A percentile compares a stretch with the other conserved stretches of the same genome.
Conservation (phyloP, 2,329 filamentous ascomycete species). For the Grosmannia clavigera region DNA sequence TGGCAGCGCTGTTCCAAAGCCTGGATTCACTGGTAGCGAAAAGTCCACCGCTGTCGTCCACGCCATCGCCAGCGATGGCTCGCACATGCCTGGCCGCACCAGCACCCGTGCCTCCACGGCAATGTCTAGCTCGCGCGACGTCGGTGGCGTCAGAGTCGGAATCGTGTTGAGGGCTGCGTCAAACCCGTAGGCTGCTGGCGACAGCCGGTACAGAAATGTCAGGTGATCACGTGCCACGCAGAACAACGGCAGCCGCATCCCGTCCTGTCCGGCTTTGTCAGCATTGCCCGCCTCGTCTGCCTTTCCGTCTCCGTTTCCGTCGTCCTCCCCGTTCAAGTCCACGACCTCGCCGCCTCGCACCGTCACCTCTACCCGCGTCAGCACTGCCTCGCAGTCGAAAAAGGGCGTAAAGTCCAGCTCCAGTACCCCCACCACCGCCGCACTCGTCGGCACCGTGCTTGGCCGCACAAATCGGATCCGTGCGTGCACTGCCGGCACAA, state of each 20-base stretch:
- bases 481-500: constrained; percentile 59
- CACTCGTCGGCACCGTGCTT: constrained; percentile 41
- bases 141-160: not conserved
- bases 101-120: constrained; percentile 47
- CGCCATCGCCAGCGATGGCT: constrained; percentile 48
- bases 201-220: constrained; percentile 59
- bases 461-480: constrained; percentile 60
- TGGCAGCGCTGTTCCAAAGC: constrained; percentile 39
- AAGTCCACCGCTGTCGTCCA: constrained; percentile 63
- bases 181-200: constrained; percentile 34
- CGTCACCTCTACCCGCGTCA: constrained; percentile 45
- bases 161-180: not conserved
- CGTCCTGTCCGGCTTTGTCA: constrained; percentile 14
- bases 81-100: constrained; percentile 42
- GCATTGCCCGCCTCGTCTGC: too few species aligned
- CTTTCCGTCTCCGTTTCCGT: not conserved
- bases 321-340: constrained; percentile 32
- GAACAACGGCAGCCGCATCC: constrained; percentile 41
- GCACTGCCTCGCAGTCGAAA: constrained; percentile 51
- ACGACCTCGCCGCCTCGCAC: constrained; percentile 47
- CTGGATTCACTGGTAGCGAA: constrained; percentile 50
- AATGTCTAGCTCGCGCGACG: constrained; percentile 41
- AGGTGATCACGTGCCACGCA: constrained; percentile 64
- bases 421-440: constrained; percentile 55
- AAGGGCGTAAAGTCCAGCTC: constrained; percentile 64